phyloP scores from a whole-genome alignment of 2,329 filamentous ascomycete species.

The Cladosporium sphaerospermum region DNA sequence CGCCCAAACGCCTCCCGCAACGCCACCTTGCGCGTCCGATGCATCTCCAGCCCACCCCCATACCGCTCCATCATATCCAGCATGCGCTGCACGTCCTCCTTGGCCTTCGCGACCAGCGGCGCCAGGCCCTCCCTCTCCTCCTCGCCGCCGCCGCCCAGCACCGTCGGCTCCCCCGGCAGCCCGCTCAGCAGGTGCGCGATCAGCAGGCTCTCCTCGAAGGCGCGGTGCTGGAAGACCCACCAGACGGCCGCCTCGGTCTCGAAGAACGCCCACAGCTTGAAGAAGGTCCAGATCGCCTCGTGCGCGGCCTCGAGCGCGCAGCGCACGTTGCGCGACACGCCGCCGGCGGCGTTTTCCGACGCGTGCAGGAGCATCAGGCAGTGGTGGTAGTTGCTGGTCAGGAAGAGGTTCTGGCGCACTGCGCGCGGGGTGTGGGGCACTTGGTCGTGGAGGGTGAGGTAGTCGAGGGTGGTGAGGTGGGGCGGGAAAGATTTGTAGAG shows the following conservation, averaged over 20 bases:
- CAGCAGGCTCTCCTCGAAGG: slow-evolving; percentile 62
- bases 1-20: slow-evolving; percentile 38
- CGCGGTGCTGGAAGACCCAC: slow-evolving; percentile 80
- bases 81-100: slow-evolving; percentile 39
- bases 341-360: slow-evolving; percentile 56
- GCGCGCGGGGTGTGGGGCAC: slow-evolving; percentile 57
- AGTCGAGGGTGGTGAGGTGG: slow-evolving; percentile 63
- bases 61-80: slow-evolving; percentile 42
- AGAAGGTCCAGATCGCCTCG: slow-evolving; percentile 68
- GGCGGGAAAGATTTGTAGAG: slow-evolving; percentile 69
- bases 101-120: slow-evolving; percentile 32
- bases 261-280: slow-evolving; percentile 63
- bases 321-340: slow-evolving; percentile 51
- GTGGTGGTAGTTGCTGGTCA: slow-evolving; percentile 78
- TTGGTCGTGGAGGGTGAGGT: slow-evolving; percentile 52
- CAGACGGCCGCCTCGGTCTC: slow-evolving; percentile 68
- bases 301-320: slow-evolving; percentile 69
- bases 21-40: slow-evolving; percentile 43
- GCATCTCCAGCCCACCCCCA: slow-evolving; percentile 41
- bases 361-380: slow-evolving; percentile 75
- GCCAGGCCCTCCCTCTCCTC: slow-evolving; percentile 13
- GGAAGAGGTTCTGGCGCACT: slow-evolving; percentile 67
- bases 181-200: slow-evolving; percentile 22
- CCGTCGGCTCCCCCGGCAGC: neutral
- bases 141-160: neutral